Conservation (phyloP, 441 rosid genomes). For the Croton setiger region DNA sequence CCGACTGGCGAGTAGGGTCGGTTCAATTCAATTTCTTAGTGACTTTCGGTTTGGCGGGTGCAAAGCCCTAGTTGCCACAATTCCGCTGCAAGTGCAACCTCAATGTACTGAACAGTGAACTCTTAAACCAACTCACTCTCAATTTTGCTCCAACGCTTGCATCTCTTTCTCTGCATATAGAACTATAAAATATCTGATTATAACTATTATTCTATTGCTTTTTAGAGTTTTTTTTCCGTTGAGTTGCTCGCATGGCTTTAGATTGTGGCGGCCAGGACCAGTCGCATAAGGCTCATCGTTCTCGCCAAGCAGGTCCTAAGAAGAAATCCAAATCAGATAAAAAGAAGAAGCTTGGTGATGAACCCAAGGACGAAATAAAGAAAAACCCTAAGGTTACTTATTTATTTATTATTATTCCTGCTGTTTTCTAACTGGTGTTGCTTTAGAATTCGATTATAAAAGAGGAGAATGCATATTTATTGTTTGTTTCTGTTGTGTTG, state of each 20-base stretch:
- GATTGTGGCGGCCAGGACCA: slow-evolving; percentile 29
- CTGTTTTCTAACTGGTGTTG: background rate
- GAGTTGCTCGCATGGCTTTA: background rate
- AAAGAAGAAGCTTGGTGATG: slow-evolving; percentile 26
- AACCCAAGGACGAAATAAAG: slow-evolving; percentile 31
- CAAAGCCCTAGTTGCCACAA: too few relatives aligned
- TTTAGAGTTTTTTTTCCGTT: background rate
- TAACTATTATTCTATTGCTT: too few relatives aligned
- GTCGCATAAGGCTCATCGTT: slow-evolving; percentile 62
- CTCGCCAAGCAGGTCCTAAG: slow-evolving; percentile 59
- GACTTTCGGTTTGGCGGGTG: too few relatives aligned
- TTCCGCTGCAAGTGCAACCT: too few relatives aligned
- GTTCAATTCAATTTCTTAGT: too few relatives aligned
- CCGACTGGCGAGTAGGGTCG: too few relatives aligned
- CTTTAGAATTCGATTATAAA: background rate
- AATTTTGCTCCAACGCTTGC: too few relatives aligned
- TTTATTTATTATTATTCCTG: background rate
- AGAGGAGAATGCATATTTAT: background rate
- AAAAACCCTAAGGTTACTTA: slow-evolving; percentile 57
- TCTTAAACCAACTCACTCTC: too few relatives aligned
- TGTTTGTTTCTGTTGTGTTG: background rate
- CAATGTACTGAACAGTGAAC: too few relatives aligned
- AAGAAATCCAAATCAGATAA: slow-evolving; percentile 43
- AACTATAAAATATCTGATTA: too few relatives aligned
- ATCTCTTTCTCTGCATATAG: too few relatives aligned